phyloP scores from a whole-genome alignment of 2,329 filamentous ascomycete genomes.

The Blastomyces gilchristii region DNA sequence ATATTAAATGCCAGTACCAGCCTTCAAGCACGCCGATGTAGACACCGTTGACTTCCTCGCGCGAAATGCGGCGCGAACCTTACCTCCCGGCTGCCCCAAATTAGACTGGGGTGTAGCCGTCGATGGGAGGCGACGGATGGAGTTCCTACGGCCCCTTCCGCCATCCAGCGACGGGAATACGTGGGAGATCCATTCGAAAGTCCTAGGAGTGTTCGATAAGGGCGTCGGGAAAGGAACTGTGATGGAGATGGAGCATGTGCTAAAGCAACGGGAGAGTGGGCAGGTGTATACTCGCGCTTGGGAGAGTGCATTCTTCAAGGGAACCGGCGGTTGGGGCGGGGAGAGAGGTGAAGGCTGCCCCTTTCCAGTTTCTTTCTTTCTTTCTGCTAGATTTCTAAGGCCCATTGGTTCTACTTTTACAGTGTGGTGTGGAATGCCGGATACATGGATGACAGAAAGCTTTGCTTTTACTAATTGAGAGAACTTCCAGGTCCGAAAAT shows the following conservation, averaged over 20 bases:
- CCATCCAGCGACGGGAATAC: slow-evolving; percentile 56
- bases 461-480: not conserved
- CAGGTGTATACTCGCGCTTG: slow-evolving; percentile 62
- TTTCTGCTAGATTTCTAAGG: not conserved
- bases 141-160: slow-evolving; percentile 65
- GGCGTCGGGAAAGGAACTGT: slow-evolving; percentile 60
- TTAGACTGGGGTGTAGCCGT: slow-evolving; percentile 65
- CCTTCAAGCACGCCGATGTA: slow-evolving; percentile 65
- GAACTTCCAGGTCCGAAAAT: slow-evolving; percentile 24
- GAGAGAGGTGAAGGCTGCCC: slow-evolving; percentile 55
- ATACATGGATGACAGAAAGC: not conserved
- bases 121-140: slow-evolving; percentile 71
- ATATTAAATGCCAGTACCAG: slow-evolving; percentile 21
- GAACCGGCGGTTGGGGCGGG: slow-evolving; percentile 69
- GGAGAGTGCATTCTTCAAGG: slow-evolving; percentile 66
- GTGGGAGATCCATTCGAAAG: slow-evolving; percentile 67
- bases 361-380: not conserved
- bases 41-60: slow-evolving; percentile 81
- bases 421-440: too few species aligned
- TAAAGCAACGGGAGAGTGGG: slow-evolving; percentile 58
- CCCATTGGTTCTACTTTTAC: too few species aligned
- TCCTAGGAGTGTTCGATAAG: slow-evolving; percentile 81
- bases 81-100: slow-evolving; percentile 59
- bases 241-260: slow-evolving; percentile 63
- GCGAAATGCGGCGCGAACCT: slow-evolving; percentile 52